These are phyloP conservation scores for Candolleomyces eurysporus DNA, from an alignment of 768 basidiomycete genomes.

Conservation along the genomic window DNA sequence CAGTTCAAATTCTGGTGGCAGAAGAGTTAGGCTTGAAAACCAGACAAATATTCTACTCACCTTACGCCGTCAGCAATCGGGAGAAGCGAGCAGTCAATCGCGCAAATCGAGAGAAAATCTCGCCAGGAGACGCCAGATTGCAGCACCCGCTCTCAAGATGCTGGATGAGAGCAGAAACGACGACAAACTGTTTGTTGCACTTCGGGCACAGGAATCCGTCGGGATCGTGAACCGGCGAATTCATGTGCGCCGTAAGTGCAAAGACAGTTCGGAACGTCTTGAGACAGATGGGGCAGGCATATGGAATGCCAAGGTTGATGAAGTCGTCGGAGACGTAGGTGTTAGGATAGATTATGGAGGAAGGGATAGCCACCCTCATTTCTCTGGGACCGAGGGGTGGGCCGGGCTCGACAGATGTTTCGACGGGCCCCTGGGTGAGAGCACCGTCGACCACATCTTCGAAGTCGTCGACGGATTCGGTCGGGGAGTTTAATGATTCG, in stretches of 20 bases:
- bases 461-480: not conserved
- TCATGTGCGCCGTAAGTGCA: slow-evolving; percentile 59
- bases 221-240: slow-evolving; percentile 57
- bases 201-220: slow-evolving; percentile 58
- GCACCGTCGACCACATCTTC: not conserved
- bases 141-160: slow-evolving; percentile 67
- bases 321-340: slow-evolving; percentile 4
- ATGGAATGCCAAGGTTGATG: slow-evolving; percentile 25
- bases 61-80: slow-evolving; percentile 8
- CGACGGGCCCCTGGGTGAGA: not conserved
- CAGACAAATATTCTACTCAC: not conserved
- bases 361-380: not conserved
- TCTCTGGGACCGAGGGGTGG: slow-evolving; percentile 16
- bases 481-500: not conserved
- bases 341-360: not conserved
- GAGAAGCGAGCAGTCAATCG: slow-evolving; percentile 7
- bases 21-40: not conserved
- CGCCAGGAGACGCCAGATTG: slow-evolving; percentile 47
- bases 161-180: slow-evolving; percentile 59
- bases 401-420: not conserved
- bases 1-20: not conserved
- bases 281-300: slow-evolving; percentile 67
- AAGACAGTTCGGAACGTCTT: slow-evolving; percentile 34
- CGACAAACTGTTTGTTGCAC: slow-evolving; percentile 43
- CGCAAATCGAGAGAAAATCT: slow-evolving; percentile 27